Base-by-base conservation (phyloP, 2,329 filamentous ascomycete species). In the Diaporthe nobilis region DNA sequence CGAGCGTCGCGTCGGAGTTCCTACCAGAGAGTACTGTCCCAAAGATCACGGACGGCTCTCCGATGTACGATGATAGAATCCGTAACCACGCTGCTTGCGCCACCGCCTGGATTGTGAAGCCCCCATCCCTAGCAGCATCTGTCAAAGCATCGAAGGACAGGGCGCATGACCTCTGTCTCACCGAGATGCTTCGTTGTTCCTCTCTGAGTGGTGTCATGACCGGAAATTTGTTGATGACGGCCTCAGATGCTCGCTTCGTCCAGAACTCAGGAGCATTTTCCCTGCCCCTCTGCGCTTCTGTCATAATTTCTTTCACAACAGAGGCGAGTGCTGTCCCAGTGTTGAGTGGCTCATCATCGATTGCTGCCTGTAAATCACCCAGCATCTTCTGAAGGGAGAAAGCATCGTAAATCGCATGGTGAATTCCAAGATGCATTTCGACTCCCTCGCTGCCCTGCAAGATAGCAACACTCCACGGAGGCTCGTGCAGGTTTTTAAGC, bases 381-480 rank as follows among this genome's bases (percentile, higher is more conserved):
- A 98, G 83, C 1, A 98, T 88, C 0, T 87, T 80, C 4, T 90
- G 86, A 15, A 98, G 85, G 12, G 95, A 95, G 55, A 91, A 88
- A 0, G 95, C 96, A 85, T 98, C 96, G 78, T 97, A 98, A 0
- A 98, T 86, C 0, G 94, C 94, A 84, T 98, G 96, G 77, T 97
- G 93, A 3, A 95, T 87, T 1, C 86, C 81, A 5, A 92, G 77
- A 63, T 88, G 85, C 83, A 89, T 87, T 3, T 67, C 79, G 6
- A 77, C 49, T 1, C 71, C 60, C 0, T 77, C 68, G 0, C 80
- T 73, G 0, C 77, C 60, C 3, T 86, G 78, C 0, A 88, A 81
- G 1, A 95, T 65, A 0, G 85, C 84, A 28, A 94, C 82, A 17
- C 85, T 85, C 95, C 95, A 97, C 0, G 91, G 90, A 0, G 92